Conservation (phyloP, 257 asterid species). For the Agastache rugosa region DNA sequence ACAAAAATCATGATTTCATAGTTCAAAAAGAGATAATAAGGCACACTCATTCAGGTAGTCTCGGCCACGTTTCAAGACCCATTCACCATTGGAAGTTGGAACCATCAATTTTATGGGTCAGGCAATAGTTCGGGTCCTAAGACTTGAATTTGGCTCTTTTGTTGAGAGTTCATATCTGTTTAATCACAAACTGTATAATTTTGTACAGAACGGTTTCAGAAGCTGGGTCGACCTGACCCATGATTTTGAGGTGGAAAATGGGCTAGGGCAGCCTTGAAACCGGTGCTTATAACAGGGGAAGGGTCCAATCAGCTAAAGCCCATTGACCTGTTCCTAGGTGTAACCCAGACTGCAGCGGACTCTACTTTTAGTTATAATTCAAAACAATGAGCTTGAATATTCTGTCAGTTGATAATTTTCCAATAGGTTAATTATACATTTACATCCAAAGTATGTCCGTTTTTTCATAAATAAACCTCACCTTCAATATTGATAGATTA, state of each 20-base stretch:
- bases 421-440: too few species aligned
- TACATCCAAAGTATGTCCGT: too few species aligned
- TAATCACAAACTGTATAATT: background rate
- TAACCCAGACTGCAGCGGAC: background rate
- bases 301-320: too few species aligned
- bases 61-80: background rate
- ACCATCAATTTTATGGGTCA: background rate
- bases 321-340: too few species aligned
- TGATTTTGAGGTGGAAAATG: background rate
- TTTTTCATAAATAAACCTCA: too few species aligned
- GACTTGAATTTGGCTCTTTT: background rate
- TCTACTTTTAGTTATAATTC: background rate
- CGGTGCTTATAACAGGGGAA: too few species aligned
- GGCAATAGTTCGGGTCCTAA: background rate
- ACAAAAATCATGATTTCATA: background rate
- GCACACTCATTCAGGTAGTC: background rate
- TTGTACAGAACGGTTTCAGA: background rate
- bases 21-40: background rate
- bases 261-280: background rate
- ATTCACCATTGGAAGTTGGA: background rate
- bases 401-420: background rate
- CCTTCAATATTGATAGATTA: too few species aligned
- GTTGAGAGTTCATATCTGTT: background rate
- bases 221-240: background rate
- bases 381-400: conserved; percentile 1